Evolutionary conservation across 768 basidiomycete species (phyloP).

Genomic region (Termitomyces sp.): DNA sequence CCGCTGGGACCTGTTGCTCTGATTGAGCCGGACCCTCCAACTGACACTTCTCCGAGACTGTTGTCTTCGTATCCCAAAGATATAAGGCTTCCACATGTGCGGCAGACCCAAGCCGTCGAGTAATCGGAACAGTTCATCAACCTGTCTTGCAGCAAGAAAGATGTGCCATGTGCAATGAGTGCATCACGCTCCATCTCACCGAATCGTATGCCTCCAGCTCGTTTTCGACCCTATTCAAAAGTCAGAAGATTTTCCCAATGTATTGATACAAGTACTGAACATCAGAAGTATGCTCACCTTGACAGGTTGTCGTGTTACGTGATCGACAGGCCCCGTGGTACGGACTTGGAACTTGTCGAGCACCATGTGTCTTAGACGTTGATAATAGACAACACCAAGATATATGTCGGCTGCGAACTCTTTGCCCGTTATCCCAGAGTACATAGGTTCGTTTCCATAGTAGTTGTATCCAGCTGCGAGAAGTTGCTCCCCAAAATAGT

Average conservation of each 20-base stretch:
- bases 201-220: constrained; percentile 97
- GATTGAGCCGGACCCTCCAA: constrained; percentile 42
- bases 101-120: constrained; percentile 98
- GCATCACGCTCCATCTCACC: constrained; percentile 99
- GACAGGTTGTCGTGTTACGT: constrained; percentile 92
- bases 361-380: constrained; percentile 98
- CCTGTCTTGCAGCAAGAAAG: constrained; percentile 96
- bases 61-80: constrained; percentile 94
- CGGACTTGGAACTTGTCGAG: constrained; percentile 99
- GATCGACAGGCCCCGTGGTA: constrained; percentile 96
- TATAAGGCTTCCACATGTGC: constrained; percentile 92
- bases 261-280: neutral
- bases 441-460: constrained; percentile 99
- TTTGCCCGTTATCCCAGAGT: constrained; percentile 97
- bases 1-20: constrained; percentile 72
- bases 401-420: constrained; percentile 99
- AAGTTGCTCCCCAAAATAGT: constrained; percentile 96
- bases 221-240: constrained; percentile 79
- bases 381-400: constrained; percentile 97
- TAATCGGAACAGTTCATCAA: constrained; percentile 99
- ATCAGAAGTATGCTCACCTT: constrained; percentile 52
- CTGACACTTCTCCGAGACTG: constrained; percentile 58
- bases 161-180: constrained; percentile 96
- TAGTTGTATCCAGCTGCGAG: constrained; percentile 95
- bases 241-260: neutral